Base-by-base conservation (phyloP, 257 asterid species). In the Osmanthus fragrans region DNA sequence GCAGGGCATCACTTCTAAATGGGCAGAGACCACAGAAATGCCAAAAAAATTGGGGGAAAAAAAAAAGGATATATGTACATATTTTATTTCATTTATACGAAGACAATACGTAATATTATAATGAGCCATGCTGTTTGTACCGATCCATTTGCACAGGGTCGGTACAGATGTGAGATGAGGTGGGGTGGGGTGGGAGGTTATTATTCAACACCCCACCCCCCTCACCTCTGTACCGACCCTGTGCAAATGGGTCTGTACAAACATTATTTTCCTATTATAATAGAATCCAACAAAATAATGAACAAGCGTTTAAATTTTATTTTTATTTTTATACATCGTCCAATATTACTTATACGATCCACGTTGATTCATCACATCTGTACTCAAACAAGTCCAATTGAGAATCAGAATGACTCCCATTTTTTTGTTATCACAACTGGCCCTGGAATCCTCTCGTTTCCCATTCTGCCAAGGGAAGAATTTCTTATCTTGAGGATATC, bases 371-470 rank as follows among this genome's bases (percentile, higher is more conserved):
- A 18, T 51, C 23, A 42, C 51, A 11, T 19, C 23, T 18, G 18
- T 18, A 19, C 64, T 75, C 36, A 0, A 75, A 33, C 64, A 23
- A 21, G 40, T 33, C 76, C 76, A 51, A 70, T 32, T 10, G 8
- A 47, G 58, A 16, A 60, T 90, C 86, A 89, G 69, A 93, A 92
- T 34, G 90, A 90, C 82, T 92, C 97, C 98, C 98, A 94, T 83
- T 94, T 89, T 71, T 92, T 85, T 72, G 95, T 86, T 16, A 88
- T 90, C 70, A 90, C 91, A 37, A 84, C 90, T 76, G 86, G 84
- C 65, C 88, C 87, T 40, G 84, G 71, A 81, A 73, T 75, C 79
- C 83, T 84, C 83, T 82, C 80, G 54, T 71, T 71, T 51, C 78
- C 87, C 12, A 77, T 85, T 29, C 76, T 85, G 51, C 84, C 89